Conservation (phyloP, 768 basidiomycete genomes). For the Boletus reticuloceps region DNA sequence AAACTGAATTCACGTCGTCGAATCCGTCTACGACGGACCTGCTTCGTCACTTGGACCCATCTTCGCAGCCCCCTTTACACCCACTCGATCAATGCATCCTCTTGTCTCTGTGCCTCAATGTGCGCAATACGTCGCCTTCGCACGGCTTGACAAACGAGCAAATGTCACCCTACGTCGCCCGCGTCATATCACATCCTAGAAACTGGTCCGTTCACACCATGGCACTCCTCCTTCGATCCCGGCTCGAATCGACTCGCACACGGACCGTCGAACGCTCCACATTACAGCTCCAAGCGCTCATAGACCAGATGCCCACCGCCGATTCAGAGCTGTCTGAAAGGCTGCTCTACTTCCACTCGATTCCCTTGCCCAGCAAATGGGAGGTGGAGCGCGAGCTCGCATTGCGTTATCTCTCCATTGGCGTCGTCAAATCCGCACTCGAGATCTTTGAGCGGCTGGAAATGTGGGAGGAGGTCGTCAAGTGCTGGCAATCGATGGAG, state of each 20-base stretch:
- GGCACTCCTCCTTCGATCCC: conserved; percentile 89
- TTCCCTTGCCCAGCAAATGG: conserved; percentile 89
- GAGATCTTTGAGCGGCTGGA: conserved; percentile 93
- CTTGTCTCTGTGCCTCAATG: conserved; percentile 85
- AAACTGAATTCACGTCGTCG: conserved; percentile 87
- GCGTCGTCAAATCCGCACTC: conserved; percentile 85
- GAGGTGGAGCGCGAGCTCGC: conserved; percentile 92
- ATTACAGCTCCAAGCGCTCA: conserved; percentile 89
- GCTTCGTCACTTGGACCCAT: conserved; percentile 75
- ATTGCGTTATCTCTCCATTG: conserved; percentile 74
- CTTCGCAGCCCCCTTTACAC: conserved; percentile 81
- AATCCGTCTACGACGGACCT: conserved; percentile 45
- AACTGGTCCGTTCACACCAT: conserved; percentile 99
- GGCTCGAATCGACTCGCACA: conserved; percentile 84
- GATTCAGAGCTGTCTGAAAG: conserved; percentile 76
- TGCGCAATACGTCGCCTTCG: conserved; percentile 83
- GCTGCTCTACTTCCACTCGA: conserved; percentile 73
- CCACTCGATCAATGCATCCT: conserved; percentile 94
- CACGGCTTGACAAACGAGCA: conserved; percentile 92
- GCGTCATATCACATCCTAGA: conserved; percentile 83
- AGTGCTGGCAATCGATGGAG: conserved; percentile 83
- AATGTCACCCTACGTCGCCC: conserved; percentile 87
- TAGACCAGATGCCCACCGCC: conserved; percentile 94
- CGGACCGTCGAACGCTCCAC: conserved; percentile 92
- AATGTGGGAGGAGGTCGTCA: conserved; percentile 98